Evolutionary conservation across 176 grass and related monocot species (phyloP).

Genomic region (Saccharum spontaneum): DNA sequence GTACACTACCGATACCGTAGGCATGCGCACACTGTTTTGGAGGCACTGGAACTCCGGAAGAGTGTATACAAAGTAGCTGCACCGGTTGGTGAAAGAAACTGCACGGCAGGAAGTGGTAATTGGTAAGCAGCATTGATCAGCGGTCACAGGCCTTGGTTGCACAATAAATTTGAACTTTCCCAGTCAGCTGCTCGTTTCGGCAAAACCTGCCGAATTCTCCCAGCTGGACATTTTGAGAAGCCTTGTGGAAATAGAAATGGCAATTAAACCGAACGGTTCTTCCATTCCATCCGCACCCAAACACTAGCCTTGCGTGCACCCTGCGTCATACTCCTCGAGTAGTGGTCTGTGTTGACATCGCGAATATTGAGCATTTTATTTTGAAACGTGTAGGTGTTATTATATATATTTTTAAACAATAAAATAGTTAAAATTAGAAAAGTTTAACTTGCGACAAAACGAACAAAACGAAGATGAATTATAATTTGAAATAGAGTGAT

Average conservation of each 20-base stretch:
- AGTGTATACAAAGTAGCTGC: not conserved
- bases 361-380: no score
- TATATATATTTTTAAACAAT: no score
- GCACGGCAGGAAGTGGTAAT: not conserved
- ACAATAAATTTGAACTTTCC: not conserved
- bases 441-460: no score
- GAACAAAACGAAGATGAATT: no score
- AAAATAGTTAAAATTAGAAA: no score
- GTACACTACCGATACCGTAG: no score
- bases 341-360: not conserved
- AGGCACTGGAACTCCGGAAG: not conserved
- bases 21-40: no score
- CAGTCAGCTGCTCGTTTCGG: not conserved
- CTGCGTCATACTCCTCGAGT: not conserved
- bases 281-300: not conserved
- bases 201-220: not conserved
- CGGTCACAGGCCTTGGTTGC: conserved; percentile 11
- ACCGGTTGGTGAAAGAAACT: not conserved
- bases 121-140: conserved; percentile 4
- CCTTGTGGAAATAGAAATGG: not conserved
- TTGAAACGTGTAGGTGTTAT: no score
- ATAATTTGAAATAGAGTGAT: no score
- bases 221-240: not conserved
- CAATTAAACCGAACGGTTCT: not conserved
- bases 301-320: not conserved